Conservation (phyloP, 305 asterid species). For the Stenogyne calaminthoides region DNA sequence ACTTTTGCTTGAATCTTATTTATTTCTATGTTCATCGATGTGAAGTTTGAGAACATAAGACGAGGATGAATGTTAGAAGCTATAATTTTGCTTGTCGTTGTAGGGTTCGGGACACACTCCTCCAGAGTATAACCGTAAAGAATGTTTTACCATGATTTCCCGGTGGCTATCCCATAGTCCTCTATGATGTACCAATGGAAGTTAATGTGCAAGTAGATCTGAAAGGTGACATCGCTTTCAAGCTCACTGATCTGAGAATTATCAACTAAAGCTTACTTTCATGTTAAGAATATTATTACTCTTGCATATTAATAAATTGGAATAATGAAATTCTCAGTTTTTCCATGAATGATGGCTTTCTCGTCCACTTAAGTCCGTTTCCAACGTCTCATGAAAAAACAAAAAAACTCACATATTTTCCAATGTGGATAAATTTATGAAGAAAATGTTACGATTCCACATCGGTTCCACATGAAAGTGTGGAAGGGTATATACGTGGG, state of each 20-base stretch:
- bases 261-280: background rate
- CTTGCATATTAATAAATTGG: background rate
- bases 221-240: background rate
- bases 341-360: too few relatives aligned
- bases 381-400: too few relatives aligned
- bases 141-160: constrained; percentile 38
- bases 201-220: background rate
- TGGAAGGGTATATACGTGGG: too few relatives aligned
- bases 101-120: constrained; percentile 44
- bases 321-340: too few relatives aligned
- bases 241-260: too few relatives aligned
- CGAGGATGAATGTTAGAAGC: background rate
- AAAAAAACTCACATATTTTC: too few relatives aligned
- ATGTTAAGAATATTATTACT: background rate
- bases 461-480: too few relatives aligned
- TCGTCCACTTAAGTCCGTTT: too few relatives aligned
- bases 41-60: background rate
- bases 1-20: background rate
- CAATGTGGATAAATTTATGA: too few relatives aligned
- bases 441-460: too few relatives aligned
- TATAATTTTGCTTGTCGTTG: constrained; percentile 13
- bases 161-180: constrained; percentile 32
- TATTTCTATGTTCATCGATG: background rate
- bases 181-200: constrained; percentile 8
- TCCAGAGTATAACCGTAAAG: constrained; percentile 33